Conservation (phyloP, 2,329 filamentous ascomycete species). For the Cladorrhinum sp. region DNA sequence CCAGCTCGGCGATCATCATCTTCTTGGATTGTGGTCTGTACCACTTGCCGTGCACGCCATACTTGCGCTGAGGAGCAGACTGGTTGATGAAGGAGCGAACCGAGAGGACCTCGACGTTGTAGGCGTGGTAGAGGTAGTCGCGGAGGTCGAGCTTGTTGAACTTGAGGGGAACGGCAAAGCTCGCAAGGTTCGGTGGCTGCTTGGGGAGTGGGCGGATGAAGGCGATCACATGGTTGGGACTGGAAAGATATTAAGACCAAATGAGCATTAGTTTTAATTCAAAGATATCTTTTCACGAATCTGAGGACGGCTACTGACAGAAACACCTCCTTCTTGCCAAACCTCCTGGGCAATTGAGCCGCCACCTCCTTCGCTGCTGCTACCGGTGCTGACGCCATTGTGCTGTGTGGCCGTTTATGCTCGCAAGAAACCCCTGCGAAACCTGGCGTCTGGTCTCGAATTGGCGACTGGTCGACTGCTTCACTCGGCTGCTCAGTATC, state of each 20-base stretch:
- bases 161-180: conserved; percentile 84
- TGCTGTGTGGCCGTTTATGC: neutral
- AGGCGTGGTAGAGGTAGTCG: conserved; percentile 88
- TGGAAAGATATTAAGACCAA: conserved; percentile 35
- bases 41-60: conserved; percentile 49
- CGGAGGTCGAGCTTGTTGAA: conserved; percentile 97
- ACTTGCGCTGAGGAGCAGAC: conserved; percentile 46
- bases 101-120: conserved; percentile 67
- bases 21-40: conserved; percentile 73
- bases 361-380: conserved; percentile 34
- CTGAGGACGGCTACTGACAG: conserved; percentile 42
- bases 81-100: conserved; percentile 80
- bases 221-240: conserved; percentile 77
- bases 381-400: conserved; percentile 24
- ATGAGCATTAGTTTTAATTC: neutral
- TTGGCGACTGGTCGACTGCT: conserved; percentile 4
- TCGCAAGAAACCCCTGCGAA: neutral
- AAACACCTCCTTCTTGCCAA: conserved; percentile 53
- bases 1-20: conserved; percentile 92
- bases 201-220: conserved; percentile 68
- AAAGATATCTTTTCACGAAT: neutral
- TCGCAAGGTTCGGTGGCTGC: conserved; percentile 75
- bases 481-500: conserved; percentile 5
- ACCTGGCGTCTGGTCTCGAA: neutral
- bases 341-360: conserved; percentile 36